Percentiles rank a stretch among this genome's conserved stretches.
phyloP scores from a whole-genome alignment of 768 basidiomycete genomes.

The Russula ochroleuca region DNA sequence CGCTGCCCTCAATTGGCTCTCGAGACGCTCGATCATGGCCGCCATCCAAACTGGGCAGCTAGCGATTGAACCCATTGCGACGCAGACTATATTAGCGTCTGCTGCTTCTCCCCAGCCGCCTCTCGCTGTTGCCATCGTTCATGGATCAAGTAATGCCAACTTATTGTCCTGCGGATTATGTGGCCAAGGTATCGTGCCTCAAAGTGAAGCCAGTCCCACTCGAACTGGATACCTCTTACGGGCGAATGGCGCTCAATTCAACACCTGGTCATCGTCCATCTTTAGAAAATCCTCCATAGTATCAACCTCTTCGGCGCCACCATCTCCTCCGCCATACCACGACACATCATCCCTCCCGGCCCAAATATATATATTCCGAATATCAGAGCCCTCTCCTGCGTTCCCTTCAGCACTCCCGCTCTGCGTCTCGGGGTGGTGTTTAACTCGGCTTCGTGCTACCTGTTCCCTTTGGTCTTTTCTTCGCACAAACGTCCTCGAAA shows the following conservation, averaged over 20 bases:
- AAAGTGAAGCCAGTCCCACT: slow-evolving; percentile 34
- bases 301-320: slow-evolving; percentile 34
- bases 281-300: slow-evolving; percentile 49
- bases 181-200: slow-evolving; percentile 53
- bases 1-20: slow-evolving; percentile 91
- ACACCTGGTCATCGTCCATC: slow-evolving; percentile 53
- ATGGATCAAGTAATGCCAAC: slow-evolving; percentile 43
- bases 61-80: slow-evolving; percentile 79
- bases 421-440: slow-evolving; percentile 82
- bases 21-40: slow-evolving; percentile 71
- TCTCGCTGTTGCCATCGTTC: slow-evolving; percentile 32
- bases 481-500: slow-evolving; percentile 73
- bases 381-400: slow-evolving; percentile 38
- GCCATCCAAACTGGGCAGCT: slow-evolving; percentile 89
- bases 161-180: slow-evolving; percentile 78
- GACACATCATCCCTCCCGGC: slow-evolving; percentile 31
- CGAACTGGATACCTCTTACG: slow-evolving; percentile 33
- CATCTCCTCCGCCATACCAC: slow-evolving; percentile 35
- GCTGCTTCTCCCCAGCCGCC: slow-evolving; percentile 38
- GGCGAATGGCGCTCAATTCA: slow-evolving; percentile 33
- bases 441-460: slow-evolving; percentile 75
- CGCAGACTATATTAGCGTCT: slow-evolving; percentile 55
- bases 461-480: slow-evolving; percentile 90
- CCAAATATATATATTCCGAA: slow-evolving; percentile 66
- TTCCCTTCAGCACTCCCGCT: slow-evolving; percentile 46